Base-by-base conservation (phyloP, 2,329 filamentous ascomycete genomes). In the Neofusicoccum cordaticola region DNA sequence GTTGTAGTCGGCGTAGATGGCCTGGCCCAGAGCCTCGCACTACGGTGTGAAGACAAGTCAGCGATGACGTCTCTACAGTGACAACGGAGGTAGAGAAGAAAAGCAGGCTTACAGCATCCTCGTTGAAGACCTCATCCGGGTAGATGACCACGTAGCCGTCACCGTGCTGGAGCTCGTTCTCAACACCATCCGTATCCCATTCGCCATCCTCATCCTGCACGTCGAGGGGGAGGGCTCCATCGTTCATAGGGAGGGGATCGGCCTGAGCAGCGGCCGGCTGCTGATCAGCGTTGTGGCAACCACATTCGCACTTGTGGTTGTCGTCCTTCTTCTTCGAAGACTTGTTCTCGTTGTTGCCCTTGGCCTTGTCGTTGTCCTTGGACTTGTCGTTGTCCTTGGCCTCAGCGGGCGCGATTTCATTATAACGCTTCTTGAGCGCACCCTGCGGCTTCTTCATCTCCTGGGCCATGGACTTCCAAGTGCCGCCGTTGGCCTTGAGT, bases 1-100 rank as follows among this genome's bases (percentile, higher is more conserved):
- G 39, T 74, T 70, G 62, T 78, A 71, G 68, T 83, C 82, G 51
- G 76, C 73, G 61, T 75, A 73, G 44, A 83, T 72, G 27, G 84
- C 74, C 27, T 75, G 71, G 41, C 78, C 78, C 17, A 86, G 42
- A 35, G 22, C 42, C 34, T 37, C 34, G 35, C 45, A 31, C 44
- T 52, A 19, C 19, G 19, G 6, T 6, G 13, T 39, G 37, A 39
- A 15, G 6, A 15, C 6, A 42, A 66, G 51, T 82, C 71, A 35
- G 70, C 3, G 68, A 67, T 0, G 71, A 71, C 62, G 11, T 13
- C 13, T 4, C 6, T 13, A 22, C 22, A 22, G 2, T 22, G 3
- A 22, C 22, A 22, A 22, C 27, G 5, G 17, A 34, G n/a, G 8
- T 17, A 15, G 19, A 22, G 22, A 50, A 27, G n/a, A 8, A 4